These are phyloP conservation scores for Ogataea populi-albae DNA, from an alignment of 805 yeast genomes.

Conservation along the genomic window DNA sequence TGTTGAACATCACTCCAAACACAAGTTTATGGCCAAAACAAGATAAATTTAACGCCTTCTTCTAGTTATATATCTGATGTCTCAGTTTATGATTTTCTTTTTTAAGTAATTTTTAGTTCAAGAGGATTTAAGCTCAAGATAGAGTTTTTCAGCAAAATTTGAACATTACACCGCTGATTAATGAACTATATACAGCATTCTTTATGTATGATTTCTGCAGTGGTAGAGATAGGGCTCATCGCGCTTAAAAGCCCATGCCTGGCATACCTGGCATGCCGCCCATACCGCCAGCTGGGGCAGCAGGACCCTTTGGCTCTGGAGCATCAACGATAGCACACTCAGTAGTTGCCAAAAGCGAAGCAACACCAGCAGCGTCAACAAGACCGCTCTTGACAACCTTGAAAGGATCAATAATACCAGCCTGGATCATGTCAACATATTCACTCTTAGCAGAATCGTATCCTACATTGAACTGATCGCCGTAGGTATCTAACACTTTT, in stretches of 20 bases:
- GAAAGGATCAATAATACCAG: slow-evolving; percentile 98
- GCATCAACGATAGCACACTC: slow-evolving; percentile 98
- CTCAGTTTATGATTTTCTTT: no score
- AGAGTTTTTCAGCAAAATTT: no score
- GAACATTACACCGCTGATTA: no score
- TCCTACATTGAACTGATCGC: slow-evolving; percentile 80
- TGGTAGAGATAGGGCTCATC: no score
- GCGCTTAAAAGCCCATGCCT: slow-evolving; percentile 31
- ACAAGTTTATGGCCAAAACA: no score
- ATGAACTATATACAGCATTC: no score
- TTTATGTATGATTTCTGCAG: no score
- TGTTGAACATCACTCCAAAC: no score
- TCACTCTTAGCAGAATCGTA: slow-evolving; percentile 91
- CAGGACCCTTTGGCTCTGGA: slow-evolving; percentile 68
- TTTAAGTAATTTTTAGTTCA: no score
- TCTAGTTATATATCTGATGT: no score
- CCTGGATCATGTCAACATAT: slow-evolving; percentile 91
- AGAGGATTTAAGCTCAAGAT: no score
- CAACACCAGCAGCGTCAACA: slow-evolving; percentile 96
- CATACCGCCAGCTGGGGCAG: slow-evolving; percentile 60
- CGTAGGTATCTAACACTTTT: slow-evolving; percentile 61
- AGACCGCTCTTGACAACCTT: slow-evolving; percentile 95
- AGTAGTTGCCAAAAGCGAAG: slow-evolving; percentile 94
- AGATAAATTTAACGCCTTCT: no score
- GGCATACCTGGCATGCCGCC: slow-evolving; percentile 54